Conservation (phyloP, 345 rosid species). For the Xanthoceras sorbifolium region DNA sequence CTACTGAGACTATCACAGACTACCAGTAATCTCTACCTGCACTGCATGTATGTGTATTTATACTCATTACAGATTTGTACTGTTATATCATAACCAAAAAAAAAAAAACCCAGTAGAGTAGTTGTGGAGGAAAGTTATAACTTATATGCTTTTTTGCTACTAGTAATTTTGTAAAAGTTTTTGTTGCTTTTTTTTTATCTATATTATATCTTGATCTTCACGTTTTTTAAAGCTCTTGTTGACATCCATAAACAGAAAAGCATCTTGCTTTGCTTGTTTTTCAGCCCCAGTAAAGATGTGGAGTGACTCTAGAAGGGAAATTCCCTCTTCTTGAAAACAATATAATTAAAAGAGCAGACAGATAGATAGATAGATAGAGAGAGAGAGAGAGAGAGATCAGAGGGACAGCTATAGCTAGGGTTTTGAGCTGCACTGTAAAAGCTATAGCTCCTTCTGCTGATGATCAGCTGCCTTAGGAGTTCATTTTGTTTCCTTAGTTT, state of each 20-base stretch:
- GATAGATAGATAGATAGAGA: neutral
- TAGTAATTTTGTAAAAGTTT: neutral
- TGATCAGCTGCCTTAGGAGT: neutral
- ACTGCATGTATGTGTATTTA: neutral
- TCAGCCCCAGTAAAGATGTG: constrained; percentile 29
- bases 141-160: neutral
- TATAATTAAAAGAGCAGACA: neutral
- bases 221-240: constrained; percentile 20
- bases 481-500: neutral
- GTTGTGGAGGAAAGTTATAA: neutral
- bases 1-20: constrained; percentile 27
- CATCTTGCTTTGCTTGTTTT: constrained; percentile 32
- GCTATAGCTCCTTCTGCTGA: neutral
- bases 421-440: constrained; percentile 19
- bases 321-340: constrained; percentile 5
- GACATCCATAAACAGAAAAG: constrained; percentile 37
- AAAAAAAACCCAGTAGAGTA: neutral
- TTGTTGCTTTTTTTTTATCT: constrained; percentile 10
- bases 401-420: constrained; percentile 29
- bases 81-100: neutral
- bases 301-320: constrained; percentile 28
- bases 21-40: constrained; percentile 17
- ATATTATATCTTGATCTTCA: constrained; percentile 24
- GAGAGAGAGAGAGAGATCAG: neutral
- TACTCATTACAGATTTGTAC: constrained; percentile 11